Conservation (phyloP, 192 early-diverging fungal species). For the Mortierella antarctica region DNA sequence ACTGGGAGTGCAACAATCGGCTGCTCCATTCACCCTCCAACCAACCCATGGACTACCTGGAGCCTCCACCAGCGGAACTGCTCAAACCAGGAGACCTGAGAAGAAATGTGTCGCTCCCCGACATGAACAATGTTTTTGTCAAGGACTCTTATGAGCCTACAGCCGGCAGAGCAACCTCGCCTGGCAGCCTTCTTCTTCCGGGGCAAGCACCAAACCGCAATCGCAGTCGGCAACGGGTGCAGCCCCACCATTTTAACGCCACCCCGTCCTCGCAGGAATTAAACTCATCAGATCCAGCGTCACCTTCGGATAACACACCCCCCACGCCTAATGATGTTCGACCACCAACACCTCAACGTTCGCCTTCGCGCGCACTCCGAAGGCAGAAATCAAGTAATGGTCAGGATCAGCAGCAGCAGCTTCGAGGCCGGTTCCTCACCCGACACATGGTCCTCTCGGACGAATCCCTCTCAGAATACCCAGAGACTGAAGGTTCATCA, state of each 20-base stretch:
- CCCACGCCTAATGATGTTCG: not conserved
- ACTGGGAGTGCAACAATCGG: slow-evolving; percentile 21
- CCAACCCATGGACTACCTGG: not conserved
- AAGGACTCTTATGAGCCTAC: not conserved
- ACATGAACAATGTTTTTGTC: not conserved
- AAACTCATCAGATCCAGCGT: not conserved
- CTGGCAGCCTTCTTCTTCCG: slow-evolving; percentile 1
- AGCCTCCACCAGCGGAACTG: not conserved
- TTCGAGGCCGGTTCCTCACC: not conserved
- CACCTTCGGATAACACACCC: not conserved
- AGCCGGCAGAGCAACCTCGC: slow-evolving; percentile 5
- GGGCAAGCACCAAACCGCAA: slow-evolving; percentile 9
- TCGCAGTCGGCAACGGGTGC: slow-evolving; percentile 18
- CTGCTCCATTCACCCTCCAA: slow-evolving; percentile 7
- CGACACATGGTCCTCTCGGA: slow-evolving; percentile 23
- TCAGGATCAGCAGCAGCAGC: not conserved
- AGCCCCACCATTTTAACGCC: slow-evolving; percentile 21
- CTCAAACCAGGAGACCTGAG: not conserved
- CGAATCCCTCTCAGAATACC: slow-evolving; percentile 24
- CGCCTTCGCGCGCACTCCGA: slow-evolving; percentile 3
- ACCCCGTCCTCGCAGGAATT: not conserved
- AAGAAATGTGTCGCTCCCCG: slow-evolving; percentile 10
- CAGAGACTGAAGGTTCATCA: not conserved
- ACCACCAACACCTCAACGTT: slow-evolving; percentile 6
- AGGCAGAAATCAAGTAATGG: not conserved